Base-by-base conservation (phyloP, 352 stramenopile genomes). In the Achlya hypogyna region DNA sequence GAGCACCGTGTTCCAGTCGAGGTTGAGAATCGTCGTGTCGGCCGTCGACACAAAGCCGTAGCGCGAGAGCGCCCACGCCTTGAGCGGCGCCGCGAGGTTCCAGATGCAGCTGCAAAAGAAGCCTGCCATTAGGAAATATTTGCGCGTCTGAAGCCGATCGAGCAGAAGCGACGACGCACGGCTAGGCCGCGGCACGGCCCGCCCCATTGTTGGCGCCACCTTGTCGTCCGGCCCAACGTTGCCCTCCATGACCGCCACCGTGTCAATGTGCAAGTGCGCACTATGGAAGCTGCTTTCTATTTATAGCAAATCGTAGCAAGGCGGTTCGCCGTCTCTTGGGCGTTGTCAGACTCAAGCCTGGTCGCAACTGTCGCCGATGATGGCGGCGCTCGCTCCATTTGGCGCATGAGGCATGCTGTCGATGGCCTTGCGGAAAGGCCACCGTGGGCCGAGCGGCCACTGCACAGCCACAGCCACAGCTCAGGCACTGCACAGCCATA, bases 1-100 rank as follows among this genome's bases (percentile, higher is more conserved):
- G 29, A 54, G 23, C 23, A 54, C 49, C 23, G 49, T 54, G 29
- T 54, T 54, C 49, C 49, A 54, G 29, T 54, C 16, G 49, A 54
- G 6, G 49, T 54, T 54, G 29, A 54, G 23, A 6, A 54, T 16
- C 6, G 16, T 54, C 29, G 49, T 54, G 29, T 54, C 49, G 29
- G 49, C 29, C 23, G 49, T 54, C 49, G 49, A 54, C 29, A 34
- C 49, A 54, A 54, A 54, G 6, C 49, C 49, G 29, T 54, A 54
- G 6, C 29, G 49, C 6, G 49, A 54, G 23, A 54, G 29, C 29
- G 49, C 49, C 49, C 49, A 54, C 23, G 49, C 49, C 16, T 54
- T 54, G 8, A 54, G 29, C 29, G 49, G 49, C 29, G 49, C 49
- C 29, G 16, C 49, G 23, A 54, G 29, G 49, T 54, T 54, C 49